Evolutionary conservation across 148 eudicot species (phyloP).

Genomic region (Rhododendron molle): DNA sequence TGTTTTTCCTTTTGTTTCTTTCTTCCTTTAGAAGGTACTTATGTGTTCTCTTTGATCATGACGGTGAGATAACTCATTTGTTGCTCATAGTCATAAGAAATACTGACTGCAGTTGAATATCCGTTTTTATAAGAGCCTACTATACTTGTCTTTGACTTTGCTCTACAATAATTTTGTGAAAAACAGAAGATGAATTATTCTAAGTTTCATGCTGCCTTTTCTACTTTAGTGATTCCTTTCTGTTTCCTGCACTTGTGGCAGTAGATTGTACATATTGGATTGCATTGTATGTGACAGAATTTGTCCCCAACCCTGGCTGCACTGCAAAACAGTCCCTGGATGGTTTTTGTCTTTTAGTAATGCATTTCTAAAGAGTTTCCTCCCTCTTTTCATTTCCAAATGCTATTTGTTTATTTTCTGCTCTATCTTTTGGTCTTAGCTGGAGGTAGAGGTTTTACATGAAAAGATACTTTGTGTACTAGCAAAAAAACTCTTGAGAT

Average conservation of each 20-base stretch:
- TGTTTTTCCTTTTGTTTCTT: background rate
- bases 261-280: background rate
- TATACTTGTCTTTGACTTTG: background rate
- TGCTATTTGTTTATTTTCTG: background rate
- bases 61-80: background rate
- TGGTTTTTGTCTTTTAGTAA: background rate
- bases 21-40: background rate
- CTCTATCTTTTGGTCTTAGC: background rate
- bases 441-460: background rate
- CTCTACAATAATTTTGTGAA: background rate
- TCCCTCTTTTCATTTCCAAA: background rate
- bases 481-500: background rate
- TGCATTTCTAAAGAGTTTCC: background rate
- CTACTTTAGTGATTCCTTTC: background rate
- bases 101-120: too few relatives aligned
- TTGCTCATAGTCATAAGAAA: too few relatives aligned
- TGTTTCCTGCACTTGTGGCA: background rate
- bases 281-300: background rate
- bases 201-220: background rate
- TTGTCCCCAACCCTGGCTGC: background rate
- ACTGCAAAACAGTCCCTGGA: background rate
- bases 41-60: background rate
- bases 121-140: too few relatives aligned
- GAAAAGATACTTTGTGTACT: background rate
- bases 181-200: background rate